Evolutionary conservation across 495 filamentous ascomycete species (phyloP).

Genomic region (Aspergillus haitiensis): DNA sequence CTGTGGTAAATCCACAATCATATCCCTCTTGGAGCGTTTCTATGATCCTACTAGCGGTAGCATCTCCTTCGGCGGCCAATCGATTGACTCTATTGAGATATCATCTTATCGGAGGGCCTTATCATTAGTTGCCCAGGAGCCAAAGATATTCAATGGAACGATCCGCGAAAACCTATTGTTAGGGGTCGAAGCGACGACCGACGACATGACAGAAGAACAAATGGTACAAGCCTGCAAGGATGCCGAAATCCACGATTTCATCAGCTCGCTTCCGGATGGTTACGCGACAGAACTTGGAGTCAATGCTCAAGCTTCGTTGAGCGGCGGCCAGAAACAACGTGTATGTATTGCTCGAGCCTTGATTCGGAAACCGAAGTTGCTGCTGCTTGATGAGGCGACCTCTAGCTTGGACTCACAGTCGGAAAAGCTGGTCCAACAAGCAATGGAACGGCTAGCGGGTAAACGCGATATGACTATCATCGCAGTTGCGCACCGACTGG

Average conservation of each 20-base stretch:
- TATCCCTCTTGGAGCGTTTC: conserved; percentile 64
- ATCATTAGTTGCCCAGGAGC: conserved; percentile 64
- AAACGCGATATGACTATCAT: conserved; percentile 60
- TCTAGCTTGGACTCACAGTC: conserved; percentile 65
- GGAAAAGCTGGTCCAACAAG: conserved; percentile 65
- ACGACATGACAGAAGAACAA: conserved; percentile 45
- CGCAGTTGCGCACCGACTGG: conserved; percentile 68
- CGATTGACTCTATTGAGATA: conserved; percentile 47
- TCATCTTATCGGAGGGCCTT: conserved; percentile 50
- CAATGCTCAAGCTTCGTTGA: conserved; percentile 54
- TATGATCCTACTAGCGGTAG: conserved; percentile 56
- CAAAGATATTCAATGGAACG: conserved; percentile 61
- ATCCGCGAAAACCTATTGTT: conserved; percentile 62
- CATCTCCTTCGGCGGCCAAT: conserved; percentile 53
- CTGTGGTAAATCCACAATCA: conserved; percentile 70
- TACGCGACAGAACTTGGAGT: conserved; percentile 32
- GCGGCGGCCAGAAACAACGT: conserved; percentile 70
- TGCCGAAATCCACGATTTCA: conserved; percentile 60
- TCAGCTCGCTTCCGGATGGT: conserved; percentile 52
- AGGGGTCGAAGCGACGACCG: conserved; percentile 44
- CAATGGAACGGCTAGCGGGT: conserved; percentile 57
- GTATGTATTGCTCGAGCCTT: conserved; percentile 69
- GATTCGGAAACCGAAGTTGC: conserved; percentile 60
- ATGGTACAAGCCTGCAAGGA: conserved; percentile 54
- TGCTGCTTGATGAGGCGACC: conserved; percentile 75